A percentile compares a stretch with the other conserved stretches of the same genome.
These are phyloP conservation scores for Colletotrichum sp. DNA, from an alignment of 2,329 filamentous ascomycete species.

Conservation along the genomic window DNA sequence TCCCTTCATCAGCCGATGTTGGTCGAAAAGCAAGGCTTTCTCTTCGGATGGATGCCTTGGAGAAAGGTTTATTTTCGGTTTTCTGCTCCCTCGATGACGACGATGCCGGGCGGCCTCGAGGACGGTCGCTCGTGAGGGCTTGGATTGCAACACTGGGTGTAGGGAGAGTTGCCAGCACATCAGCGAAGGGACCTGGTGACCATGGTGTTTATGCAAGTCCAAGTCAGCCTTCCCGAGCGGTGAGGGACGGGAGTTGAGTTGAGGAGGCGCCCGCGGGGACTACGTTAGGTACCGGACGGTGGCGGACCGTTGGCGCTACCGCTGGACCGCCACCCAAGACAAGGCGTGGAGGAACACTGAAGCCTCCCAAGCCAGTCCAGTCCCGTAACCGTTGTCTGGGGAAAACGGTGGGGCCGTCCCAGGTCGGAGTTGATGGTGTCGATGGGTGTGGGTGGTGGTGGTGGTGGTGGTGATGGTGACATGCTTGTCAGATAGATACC, in stretches of 20 bases:
- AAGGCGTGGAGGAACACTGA: background rate
- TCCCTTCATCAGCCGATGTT: background rate
- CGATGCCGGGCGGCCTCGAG: background rate
- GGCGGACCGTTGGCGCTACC: constrained; percentile 17
- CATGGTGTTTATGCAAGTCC: constrained; percentile 21
- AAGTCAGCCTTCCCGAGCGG: constrained; percentile 22
- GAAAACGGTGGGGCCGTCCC: constrained; percentile 10
- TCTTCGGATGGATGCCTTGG: background rate
- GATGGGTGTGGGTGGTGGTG: background rate
- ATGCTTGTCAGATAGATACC: background rate
- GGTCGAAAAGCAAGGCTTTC: background rate
- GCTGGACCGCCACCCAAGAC: background rate
- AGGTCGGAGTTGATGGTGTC: background rate
- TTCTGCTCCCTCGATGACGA: background rate
- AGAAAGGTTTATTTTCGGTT: background rate
- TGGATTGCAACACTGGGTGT: constrained; percentile 6
- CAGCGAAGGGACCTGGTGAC: constrained; percentile 19
- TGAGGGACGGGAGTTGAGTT: constrained; percentile 8
- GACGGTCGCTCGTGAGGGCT: background rate
- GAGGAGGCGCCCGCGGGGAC: background rate
- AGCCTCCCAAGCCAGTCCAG: background rate
- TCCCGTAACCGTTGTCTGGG: background rate
- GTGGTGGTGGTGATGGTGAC: background rate
- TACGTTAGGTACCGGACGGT: background rate
- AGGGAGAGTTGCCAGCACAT: constrained; percentile 20